These are phyloP conservation scores for Phytophthora lateralis DNA, from an alignment of 352 stramenopile genomes.

Conservation along the genomic window DNA sequence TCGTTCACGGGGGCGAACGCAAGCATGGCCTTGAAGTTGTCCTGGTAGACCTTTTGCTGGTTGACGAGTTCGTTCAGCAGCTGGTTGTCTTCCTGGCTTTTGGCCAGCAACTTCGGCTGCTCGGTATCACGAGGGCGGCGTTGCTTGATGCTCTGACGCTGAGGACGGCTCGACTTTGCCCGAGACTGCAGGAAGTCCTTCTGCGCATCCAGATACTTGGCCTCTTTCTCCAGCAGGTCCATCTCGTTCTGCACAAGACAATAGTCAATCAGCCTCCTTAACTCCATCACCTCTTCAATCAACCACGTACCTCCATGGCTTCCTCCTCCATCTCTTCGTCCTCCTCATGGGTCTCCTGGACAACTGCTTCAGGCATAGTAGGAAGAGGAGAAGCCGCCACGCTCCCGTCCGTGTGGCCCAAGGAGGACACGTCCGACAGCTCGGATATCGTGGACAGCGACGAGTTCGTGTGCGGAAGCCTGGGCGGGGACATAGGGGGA, in stretches of 20 bases:
- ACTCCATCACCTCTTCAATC: not conserved
- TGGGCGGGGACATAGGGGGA: constrained; percentile 37
- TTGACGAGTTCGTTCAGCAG: constrained; percentile 61
- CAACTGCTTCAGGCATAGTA: constrained; percentile 35
- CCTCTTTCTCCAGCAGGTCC: constrained; percentile 69
- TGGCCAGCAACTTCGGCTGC: constrained; percentile 44
- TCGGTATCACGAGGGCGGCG: constrained; percentile 43
- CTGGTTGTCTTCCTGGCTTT: constrained; percentile 55
- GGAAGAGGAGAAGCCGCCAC: constrained; percentile 38
- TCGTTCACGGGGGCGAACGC: constrained; percentile 77
- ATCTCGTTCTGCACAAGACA: constrained; percentile 48
- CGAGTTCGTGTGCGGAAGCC: constrained; percentile 28
- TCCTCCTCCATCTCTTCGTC: constrained; percentile 45
- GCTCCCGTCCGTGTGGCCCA: constrained; percentile 26
- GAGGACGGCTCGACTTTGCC: constrained; percentile 45
- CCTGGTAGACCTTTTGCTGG: constrained; percentile 73
- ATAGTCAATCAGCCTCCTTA: not conserved
- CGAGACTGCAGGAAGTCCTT: constrained; percentile 66
- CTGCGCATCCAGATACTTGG: constrained; percentile 73
- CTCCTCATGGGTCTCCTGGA: constrained; percentile 21
- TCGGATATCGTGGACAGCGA: constrained; percentile 25
- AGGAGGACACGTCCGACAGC: constrained; percentile 16
- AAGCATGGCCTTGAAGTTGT: constrained; percentile 84
- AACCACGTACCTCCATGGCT: constrained; percentile 36
- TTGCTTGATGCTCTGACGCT: constrained; percentile 59